Evolutionary conservation across 2,329 filamentous ascomycete genomes (phyloP).

Genomic region (Xylaria sp.): DNA sequence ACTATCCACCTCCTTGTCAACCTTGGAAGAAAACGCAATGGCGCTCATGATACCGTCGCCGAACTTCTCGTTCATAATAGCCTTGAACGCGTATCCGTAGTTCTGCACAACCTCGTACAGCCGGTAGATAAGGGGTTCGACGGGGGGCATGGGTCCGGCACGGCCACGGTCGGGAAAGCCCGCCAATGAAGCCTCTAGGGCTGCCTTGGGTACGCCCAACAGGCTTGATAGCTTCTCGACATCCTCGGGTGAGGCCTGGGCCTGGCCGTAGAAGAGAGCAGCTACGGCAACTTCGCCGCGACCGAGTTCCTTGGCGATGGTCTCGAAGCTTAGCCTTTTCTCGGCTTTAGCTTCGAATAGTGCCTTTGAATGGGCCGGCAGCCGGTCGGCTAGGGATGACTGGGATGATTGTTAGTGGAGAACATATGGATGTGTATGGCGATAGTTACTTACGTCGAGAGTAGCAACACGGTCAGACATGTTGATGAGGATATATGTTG

Average conservation of each 20-base stretch:
- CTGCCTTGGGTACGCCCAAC: slow-evolving; percentile 68
- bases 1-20: slow-evolving; percentile 92
- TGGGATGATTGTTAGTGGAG: slow-evolving; percentile 49
- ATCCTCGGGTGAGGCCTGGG: slow-evolving; percentile 77
- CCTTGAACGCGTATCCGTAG: slow-evolving; percentile 96
- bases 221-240: slow-evolving; percentile 71
- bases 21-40: slow-evolving; percentile 88
- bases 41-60: slow-evolving; percentile 97
- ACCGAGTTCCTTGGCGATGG: slow-evolving; percentile 77
- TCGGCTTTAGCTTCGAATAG: slow-evolving; percentile 85
- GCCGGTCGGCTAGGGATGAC: slow-evolving; percentile 73
- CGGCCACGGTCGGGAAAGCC: slow-evolving; percentile 85
- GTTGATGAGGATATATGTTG: slow-evolving; percentile 28
- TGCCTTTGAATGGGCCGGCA: slow-evolving; percentile 75
- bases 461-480: slow-evolving; percentile 47
- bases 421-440: not conserved
- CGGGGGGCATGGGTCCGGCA: slow-evolving; percentile 83
- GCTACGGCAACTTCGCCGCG: slow-evolving; percentile 87
- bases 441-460: slow-evolving; percentile 45
- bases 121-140: slow-evolving; percentile 88
- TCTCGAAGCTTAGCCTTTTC: slow-evolving; percentile 81
- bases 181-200: slow-evolving; percentile 70
- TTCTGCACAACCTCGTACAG: slow-evolving; percentile 96
- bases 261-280: slow-evolving; percentile 91
- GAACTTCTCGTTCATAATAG: slow-evolving; percentile 94